Base-by-base conservation (phyloP, 108 stramenopile species). In the Cyclotella sp. region DNA sequence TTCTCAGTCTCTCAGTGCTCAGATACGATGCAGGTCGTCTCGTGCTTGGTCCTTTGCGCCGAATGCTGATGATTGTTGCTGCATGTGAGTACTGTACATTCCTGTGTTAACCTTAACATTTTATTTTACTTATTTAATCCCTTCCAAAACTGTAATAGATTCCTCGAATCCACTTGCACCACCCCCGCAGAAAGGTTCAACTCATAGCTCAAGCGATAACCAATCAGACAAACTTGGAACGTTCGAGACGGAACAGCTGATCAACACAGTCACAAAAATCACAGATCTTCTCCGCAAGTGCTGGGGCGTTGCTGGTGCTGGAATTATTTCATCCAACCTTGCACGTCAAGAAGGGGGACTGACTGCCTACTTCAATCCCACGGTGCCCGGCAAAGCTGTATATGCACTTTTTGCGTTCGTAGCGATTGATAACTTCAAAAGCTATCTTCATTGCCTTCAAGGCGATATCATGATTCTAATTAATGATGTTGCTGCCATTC, bases 291-390 rank as follows among this genome's bases (percentile, higher is more conserved):
- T 99, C 13, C 84, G 95, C 68, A 95, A 97, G 58, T 98, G 98
- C 55, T 99, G 97, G 92, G 98, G 98, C 15, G 96, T 97, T 42
- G 98, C 97, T 4, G 98, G 98, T 29, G 97, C 96, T 29, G 95
- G 86, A 30, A 98, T 99, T 57, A 98, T 99, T 75, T 93, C 96
- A n/a, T 87, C 96, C 13, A 97, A 97, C 77, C 90, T 99, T 75
- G 91, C 91, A 30, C 43, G 80, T 18, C 68, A 90, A 51, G 95
- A 87, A 59, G 92, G 88, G 27, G 87, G 87, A 65, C 54, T 90
- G 22, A 86, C 92, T 13, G 86, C 87, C 29, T 87, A 87, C 29
- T 96, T 97, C 79, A 95, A 99, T 66, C 96, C 97, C 9, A 93
- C 93, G 41, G 91, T 94, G 19, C 89, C 91, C 4, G 98, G 98